Percentiles rank a stretch among this genome's conserved stretches.
phyloP scores from a whole-genome alignment of 2,329 filamentous ascomycete species.

The Trichoderma sp. region DNA sequence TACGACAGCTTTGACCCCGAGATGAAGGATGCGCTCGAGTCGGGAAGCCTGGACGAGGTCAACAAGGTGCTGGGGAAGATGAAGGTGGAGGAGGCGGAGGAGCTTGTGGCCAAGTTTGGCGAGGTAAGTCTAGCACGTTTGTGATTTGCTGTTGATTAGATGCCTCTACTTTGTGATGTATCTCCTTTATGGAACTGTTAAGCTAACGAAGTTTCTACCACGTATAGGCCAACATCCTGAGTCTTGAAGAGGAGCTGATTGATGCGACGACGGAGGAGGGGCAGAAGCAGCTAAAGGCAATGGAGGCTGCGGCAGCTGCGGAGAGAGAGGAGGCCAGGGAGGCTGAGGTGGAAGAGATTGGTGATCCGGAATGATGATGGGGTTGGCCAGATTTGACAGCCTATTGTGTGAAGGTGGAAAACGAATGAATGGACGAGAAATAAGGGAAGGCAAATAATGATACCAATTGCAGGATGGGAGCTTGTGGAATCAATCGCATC shows the following conservation, averaged over 20 bases:
- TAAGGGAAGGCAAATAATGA: not conserved
- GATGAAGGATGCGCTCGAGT: slow-evolving; percentile 79
- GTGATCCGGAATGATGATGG: slow-evolving; percentile 44
- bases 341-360: slow-evolving; percentile 5
- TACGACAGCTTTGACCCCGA: slow-evolving; percentile 84
- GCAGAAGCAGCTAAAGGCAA: slow-evolving; percentile 72
- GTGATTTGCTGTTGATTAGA: not conserved
- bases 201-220: not conserved
- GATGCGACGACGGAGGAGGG: slow-evolving; percentile 92
- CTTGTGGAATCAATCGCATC: not conserved
- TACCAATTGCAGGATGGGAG: not conserved
- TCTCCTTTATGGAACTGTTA: not conserved
- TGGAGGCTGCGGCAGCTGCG: slow-evolving; percentile 52
- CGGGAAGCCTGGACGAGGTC: slow-evolving; percentile 74
- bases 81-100: slow-evolving; percentile 85
- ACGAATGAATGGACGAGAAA: not conserved
- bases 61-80: slow-evolving; percentile 73
- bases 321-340: slow-evolving; percentile 28
- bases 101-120: slow-evolving; percentile 76
- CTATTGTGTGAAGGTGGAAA: not conserved
- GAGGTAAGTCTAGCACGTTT: slow-evolving; percentile 52
- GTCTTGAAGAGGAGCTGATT: slow-evolving; percentile 89
- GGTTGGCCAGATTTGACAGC: not conserved
- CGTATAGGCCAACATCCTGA: slow-evolving; percentile 81
- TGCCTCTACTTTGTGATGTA: too few relatives aligned